Percentiles rank a stretch among this genome's conserved stretches.
Conservation (phyloP, 2,329 filamentous ascomycete genomes). For the Escovopsis sp. region DNA sequence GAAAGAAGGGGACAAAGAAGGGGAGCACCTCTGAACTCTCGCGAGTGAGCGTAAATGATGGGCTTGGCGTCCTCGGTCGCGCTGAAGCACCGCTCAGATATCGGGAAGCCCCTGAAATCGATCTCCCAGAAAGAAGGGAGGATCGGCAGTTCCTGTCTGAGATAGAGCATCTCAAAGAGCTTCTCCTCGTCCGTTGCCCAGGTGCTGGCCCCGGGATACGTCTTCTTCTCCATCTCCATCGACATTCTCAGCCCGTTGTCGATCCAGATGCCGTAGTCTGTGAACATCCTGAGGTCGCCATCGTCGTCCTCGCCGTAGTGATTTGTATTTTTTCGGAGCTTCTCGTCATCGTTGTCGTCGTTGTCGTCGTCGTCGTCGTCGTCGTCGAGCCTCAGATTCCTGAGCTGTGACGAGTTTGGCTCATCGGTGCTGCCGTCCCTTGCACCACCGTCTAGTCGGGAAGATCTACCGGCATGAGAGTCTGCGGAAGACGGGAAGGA, state of each 20-base stretch:
- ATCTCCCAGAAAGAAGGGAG: slow-evolving; percentile 26
- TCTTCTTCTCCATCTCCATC: slow-evolving; percentile 29
- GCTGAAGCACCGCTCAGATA: slow-evolving; percentile 22
- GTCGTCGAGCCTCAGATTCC: background rate
- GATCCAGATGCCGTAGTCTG: background rate
- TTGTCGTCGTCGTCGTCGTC: background rate
- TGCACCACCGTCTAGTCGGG: background rate
- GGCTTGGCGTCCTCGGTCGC: slow-evolving; percentile 17
- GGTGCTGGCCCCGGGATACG: slow-evolving; percentile 27
- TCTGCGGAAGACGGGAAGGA: background rate
- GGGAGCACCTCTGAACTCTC: slow-evolving; percentile 22
- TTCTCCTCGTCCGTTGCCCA: slow-evolving; percentile 37
- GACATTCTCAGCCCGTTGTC: slow-evolving; percentile 12
- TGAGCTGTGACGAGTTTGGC: background rate
- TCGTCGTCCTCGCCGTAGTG: background rate
- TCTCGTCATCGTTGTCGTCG: background rate
- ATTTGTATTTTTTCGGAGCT: background rate
- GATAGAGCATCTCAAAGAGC: slow-evolving; percentile 27
- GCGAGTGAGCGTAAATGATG: slow-evolving; percentile 23
- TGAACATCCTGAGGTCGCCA: background rate
- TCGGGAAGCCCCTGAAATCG: slow-evolving; percentile 25
- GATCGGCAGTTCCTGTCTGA: slow-evolving; percentile 26
- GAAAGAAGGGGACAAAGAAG: background rate
- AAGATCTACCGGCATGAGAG: background rate
- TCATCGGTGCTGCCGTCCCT: background rate